These are phyloP conservation scores for Tolypocladium endophyticum DNA, from an alignment of 2,329 filamentous ascomycete genomes.

Conservation along the genomic window DNA sequence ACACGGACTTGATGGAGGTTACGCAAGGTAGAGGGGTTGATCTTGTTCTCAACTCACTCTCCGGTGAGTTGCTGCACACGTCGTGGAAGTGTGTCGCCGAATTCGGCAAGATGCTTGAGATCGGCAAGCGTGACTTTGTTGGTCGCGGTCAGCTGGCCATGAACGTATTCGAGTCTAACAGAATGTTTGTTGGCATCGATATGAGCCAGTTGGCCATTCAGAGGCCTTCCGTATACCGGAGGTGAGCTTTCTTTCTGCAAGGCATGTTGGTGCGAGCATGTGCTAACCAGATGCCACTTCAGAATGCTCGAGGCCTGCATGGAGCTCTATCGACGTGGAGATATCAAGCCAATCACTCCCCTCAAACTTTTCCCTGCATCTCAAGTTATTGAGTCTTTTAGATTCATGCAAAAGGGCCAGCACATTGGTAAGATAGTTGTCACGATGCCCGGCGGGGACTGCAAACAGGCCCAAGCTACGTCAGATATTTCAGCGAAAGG, in stretches of 20 bases:
- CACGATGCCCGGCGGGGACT: constrained; percentile 3
- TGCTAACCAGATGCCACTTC: not conserved
- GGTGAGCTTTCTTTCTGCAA: not conserved
- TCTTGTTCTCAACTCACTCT: constrained; percentile 18
- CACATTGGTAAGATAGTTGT: constrained; percentile 11
- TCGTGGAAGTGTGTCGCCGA: constrained; percentile 23
- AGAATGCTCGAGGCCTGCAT: not conserved
- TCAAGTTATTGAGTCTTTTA: constrained; percentile 7
- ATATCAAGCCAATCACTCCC: constrained; percentile 4
- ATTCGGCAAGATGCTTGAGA: constrained; percentile 23
- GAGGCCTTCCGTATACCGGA: not conserved
- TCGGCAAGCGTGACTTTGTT: constrained; percentile 23
- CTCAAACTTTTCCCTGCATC: constrained; percentile 7
- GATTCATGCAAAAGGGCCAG: constrained; percentile 9
- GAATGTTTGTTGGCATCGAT: constrained; percentile 21
- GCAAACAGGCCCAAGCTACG: not conserved
- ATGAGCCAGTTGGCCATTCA: constrained; percentile 6
- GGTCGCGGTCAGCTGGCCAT: constrained; percentile 30
- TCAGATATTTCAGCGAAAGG: not conserved
- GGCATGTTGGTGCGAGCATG: not conserved
- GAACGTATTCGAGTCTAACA: constrained; percentile 26
- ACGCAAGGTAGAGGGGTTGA: constrained; percentile 18
- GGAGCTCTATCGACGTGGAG: not conserved
- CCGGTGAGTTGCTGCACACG: constrained; percentile 17
- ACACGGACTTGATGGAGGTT: constrained; percentile 8